phyloP scores from a whole-genome alignment of 2,329 filamentous ascomycete genomes.

The Cryphonectria naterciae region DNA sequence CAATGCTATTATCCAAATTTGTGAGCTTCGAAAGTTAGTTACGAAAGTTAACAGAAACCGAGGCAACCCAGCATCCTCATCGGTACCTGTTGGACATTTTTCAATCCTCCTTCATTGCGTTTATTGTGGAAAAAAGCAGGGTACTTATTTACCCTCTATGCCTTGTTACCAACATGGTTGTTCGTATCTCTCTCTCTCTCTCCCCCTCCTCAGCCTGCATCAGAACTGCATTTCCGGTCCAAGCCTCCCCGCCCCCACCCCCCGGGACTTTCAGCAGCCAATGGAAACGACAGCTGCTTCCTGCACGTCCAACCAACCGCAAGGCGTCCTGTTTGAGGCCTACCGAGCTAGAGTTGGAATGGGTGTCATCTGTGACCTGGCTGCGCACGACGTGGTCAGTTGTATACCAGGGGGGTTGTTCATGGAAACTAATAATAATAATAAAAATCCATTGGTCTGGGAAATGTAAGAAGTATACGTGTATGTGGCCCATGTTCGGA shows the following conservation, averaged over 20 bases:
- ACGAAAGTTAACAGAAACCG: background rate
- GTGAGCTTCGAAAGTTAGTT: background rate
- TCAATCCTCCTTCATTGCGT: background rate
- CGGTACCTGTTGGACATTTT: background rate
- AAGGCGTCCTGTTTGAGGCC: constrained; percentile 3
- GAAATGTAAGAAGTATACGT: background rate
- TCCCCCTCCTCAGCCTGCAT: background rate
- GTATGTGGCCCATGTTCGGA: background rate
- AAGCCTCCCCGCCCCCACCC: background rate
- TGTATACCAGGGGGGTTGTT: background rate
- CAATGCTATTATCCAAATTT: background rate
- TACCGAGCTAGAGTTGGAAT: constrained; percentile 3
- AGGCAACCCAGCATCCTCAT: background rate
- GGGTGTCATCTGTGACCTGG: background rate
- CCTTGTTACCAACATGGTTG: background rate
- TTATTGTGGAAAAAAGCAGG: background rate
- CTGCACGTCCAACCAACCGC: constrained; percentile 13
- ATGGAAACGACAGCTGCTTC: background rate
- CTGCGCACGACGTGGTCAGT: background rate
- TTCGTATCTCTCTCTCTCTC: background rate
- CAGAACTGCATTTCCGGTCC: background rate
- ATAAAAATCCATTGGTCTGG: background rate
- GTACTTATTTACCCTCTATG: background rate
- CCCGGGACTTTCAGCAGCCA: background rate
- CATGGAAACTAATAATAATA: background rate